phyloP scores from a whole-genome alignment of 2,329 filamentous ascomycete species.

The Xylariaceae sp. region DNA sequence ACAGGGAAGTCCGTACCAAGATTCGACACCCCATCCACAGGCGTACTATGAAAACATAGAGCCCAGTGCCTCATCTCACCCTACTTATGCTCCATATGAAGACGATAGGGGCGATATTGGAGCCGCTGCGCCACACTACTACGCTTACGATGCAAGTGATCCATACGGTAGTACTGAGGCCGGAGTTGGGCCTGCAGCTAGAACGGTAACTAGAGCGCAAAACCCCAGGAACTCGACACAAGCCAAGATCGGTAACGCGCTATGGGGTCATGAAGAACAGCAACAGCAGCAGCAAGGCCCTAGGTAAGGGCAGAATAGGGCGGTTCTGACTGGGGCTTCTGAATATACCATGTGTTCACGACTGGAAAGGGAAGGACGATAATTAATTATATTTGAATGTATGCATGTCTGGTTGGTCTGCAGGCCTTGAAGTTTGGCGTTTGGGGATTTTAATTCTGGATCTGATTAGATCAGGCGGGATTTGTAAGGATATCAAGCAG shows the following conservation, averaged over 20 bases:
- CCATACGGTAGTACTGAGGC: slow-evolving; percentile 14
- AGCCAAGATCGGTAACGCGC: slow-evolving; percentile 21
- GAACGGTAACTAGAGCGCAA: neutral
- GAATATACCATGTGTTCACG: neutral
- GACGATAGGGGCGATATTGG: slow-evolving; percentile 35
- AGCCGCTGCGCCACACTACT: slow-evolving; percentile 24
- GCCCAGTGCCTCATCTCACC: slow-evolving; percentile 1
- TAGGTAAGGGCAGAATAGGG: neutral
- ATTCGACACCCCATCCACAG: slow-evolving; percentile 27
- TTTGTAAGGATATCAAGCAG: slow-evolving; percentile 10
- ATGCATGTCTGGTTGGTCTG: slow-evolving; percentile 7
- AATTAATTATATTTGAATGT: slow-evolving; percentile 5
- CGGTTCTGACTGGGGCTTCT: neutral
- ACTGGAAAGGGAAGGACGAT: neutral
- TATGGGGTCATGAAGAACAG: slow-evolving; percentile 24
- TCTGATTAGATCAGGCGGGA: slow-evolving; percentile 9
- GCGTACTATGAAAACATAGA: slow-evolving; percentile 7
- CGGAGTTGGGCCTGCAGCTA: neutral
- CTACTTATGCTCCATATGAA: slow-evolving; percentile 31
- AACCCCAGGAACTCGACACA: slow-evolving; percentile 21
- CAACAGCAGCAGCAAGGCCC: slow-evolving; percentile 3
- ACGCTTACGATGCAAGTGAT: slow-evolving; percentile 26
- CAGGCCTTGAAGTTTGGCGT: slow-evolving; percentile 23
- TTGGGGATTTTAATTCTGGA: slow-evolving; percentile 21
- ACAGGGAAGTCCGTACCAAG: slow-evolving; percentile 30